Evolutionary conservation across 306 rosid genomes (phyloP).

Genomic region (cucumber (Cucumis sativus)): Cucumber_9930_V3 NC_026660.2:30235501-30236000

Average conservation of each 20-base stretch:
- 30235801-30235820: neutral
- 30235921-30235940: no score
- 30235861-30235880: no score
- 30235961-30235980: no score
- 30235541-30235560: slow-evolving; percentile 46
- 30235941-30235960: no score
- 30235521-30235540: slow-evolving; percentile 52
- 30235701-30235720: neutral
- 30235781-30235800: neutral
- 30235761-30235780: neutral
- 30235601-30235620: slow-evolving; percentile 64
- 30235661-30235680: slow-evolving; percentile 9
- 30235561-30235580: slow-evolving; percentile 36
- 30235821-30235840: no score
- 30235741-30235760: neutral
- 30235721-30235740: neutral
- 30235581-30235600: slow-evolving; percentile 65
- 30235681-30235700: neutral
- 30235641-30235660: slow-evolving; percentile 10
- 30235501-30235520: slow-evolving; percentile 9
- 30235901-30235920: no score
- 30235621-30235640: slow-evolving; percentile 43
- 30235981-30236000: no score
- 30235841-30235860: no score
- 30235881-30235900: no score